Evolutionary conservation across 2,329 filamentous ascomycete genomes (phyloP).

Genomic region (Neonectria sp.): DNA sequence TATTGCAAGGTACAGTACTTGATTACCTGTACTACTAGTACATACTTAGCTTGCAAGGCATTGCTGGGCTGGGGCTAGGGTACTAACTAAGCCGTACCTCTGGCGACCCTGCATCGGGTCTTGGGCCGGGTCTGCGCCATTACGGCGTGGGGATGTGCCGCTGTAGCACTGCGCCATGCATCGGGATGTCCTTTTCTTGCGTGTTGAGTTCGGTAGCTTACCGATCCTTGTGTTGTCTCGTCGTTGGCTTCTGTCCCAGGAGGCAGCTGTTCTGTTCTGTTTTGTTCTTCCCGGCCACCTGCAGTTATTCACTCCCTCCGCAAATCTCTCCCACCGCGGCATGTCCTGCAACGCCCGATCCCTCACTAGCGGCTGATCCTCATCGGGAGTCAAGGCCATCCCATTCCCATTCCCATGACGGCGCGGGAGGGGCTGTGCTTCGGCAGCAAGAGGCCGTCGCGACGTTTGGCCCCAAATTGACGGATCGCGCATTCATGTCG

Average conservation of each 20-base stretch:
- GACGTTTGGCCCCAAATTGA: neutral
- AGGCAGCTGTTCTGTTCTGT: neutral
- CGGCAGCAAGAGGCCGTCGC: neutral
- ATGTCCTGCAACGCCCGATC: neutral
- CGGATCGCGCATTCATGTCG: neutral
- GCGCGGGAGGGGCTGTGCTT: neutral
- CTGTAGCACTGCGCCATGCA: neutral
- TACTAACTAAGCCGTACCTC: too few species aligned
- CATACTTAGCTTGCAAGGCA: neutral
- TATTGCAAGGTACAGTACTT: neutral
- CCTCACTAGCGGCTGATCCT: constrained; percentile 1
- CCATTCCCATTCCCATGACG: neutral
- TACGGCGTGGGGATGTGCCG: neutral
- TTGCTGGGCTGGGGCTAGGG: too few species aligned
- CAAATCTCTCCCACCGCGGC: neutral
- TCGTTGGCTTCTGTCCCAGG: too few species aligned
- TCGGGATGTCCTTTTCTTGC: neutral
- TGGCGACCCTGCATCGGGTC: neutral
- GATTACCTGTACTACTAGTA: too few species aligned
- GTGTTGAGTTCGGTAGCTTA: too few species aligned
- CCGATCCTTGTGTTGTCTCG: too few species aligned
- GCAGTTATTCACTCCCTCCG: neutral
- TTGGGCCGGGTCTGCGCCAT: constrained; percentile 30
- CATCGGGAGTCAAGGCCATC: neutral
- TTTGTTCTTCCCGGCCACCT: neutral